phyloP scores from a whole-genome alignment of 208 protist genomes.

The Leishmania major region DNA sequence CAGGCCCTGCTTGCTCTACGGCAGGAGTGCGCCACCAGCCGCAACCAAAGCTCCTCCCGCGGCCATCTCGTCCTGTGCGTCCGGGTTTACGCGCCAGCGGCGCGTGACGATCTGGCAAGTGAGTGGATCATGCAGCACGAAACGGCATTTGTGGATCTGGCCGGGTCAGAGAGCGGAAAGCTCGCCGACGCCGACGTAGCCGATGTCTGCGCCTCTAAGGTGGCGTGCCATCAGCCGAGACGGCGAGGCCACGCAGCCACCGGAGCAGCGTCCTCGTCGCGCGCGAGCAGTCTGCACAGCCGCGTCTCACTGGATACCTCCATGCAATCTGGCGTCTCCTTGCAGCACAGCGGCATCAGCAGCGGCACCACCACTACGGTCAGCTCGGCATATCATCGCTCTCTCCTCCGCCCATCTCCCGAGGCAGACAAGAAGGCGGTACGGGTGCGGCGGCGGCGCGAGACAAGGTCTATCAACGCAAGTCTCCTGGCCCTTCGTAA shows the following conservation, averaged over 20 bases:
- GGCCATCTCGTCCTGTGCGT: slow-evolving; percentile 50
- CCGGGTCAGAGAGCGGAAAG: slow-evolving; percentile 58
- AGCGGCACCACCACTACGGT: slow-evolving; percentile 6
- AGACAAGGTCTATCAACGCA: slow-evolving; percentile 79
- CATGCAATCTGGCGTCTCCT: slow-evolving; percentile 5
- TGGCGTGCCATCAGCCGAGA: not conserved
- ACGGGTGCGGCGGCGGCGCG: slow-evolving; percentile 34
- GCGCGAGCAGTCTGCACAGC: slow-evolving; percentile 29
- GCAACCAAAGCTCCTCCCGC: slow-evolving; percentile 58
- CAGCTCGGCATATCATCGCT: slow-evolving; percentile 7
- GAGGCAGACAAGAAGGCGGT: slow-evolving; percentile 25
- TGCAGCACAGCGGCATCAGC: slow-evolving; percentile 11
- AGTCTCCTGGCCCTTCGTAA: slow-evolving; percentile 83
- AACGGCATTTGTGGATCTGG: slow-evolving; percentile 66
- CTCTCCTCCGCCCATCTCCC: slow-evolving; percentile 20
- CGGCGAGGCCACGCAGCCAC: not conserved
- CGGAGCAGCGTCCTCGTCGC: slow-evolving; percentile 4
- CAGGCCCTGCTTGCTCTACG: slow-evolving; percentile 42
- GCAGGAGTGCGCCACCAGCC: slow-evolving; percentile 41
- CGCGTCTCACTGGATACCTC: slow-evolving; percentile 12
- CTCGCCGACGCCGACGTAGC: slow-evolving; percentile 21
- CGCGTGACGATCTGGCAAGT: not conserved
- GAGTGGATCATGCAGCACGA: slow-evolving; percentile 33
- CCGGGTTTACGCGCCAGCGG: slow-evolving; percentile 23
- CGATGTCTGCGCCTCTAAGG: not conserved